Base-by-base conservation (phyloP, 148 eudicot genomes). In the Rhododendron molle region DNA sequence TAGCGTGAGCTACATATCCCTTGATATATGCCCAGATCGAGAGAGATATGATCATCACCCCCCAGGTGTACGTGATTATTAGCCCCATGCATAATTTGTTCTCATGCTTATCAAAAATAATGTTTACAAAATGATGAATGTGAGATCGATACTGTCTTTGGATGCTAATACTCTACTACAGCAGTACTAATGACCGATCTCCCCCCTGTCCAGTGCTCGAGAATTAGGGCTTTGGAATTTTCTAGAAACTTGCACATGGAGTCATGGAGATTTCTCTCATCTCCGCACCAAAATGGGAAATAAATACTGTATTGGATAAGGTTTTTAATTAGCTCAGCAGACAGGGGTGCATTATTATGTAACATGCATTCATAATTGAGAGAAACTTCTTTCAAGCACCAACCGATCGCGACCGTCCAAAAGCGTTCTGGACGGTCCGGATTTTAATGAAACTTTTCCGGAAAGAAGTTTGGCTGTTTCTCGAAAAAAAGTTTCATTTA, bases 1-100 rank as follows among this genome's bases (percentile, higher is more conserved):
- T n/a, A n/a, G 76, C 76, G 76, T 71, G 76, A 71, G 34, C 76
- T 13, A 30, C 74, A 69, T 69, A 28, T 69, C 74, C 74, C 74
- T 69, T 69, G 38, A 71, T 13, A 32, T 71, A 32, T 71, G 76
- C 38, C 76, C 15, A 30, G n/a, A n/a, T n/a, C n/a, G n/a, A n/a
- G 30, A 32, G 7, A 32, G 76, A 71, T 30, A 71, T 71, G 20
- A 71, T 71, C 38, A 71, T 36, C 13, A 28, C 16, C 7, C 30
- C 30, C 40, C 1, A 14, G 38, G 20, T 71, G 76, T n/a, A n/a
- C n/a, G n/a, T 69, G 36, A 69, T 69, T 69, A 71, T 71, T 71
- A 71, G 16, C 38, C 34, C 34, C 65, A 71, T 71, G 21, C 76
- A 71, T 32, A 32, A 32, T 71, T 71, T 71, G 38, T 14, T 71